Evolutionary conservation across 305 asterid genomes (phyloP), one percentile per base, ranked within the genome.

Genomic region (Fraxinus paxiana): DNA sequence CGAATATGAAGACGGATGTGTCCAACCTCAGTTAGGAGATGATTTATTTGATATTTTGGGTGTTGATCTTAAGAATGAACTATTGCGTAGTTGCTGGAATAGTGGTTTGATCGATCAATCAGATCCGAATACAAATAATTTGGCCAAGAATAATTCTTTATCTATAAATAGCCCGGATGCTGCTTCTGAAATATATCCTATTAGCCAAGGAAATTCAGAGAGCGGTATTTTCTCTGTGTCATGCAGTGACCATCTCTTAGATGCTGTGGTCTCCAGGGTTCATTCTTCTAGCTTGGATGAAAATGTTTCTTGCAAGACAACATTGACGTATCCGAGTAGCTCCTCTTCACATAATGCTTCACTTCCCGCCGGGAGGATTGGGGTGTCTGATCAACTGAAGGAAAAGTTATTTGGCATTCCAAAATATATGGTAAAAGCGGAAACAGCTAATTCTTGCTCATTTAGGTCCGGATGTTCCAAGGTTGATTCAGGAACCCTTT

Each of bases 41-140:
- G 97, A 90, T 85, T 84, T 92, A 84, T 89, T 87, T 81, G 97
- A 92, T 77, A 79, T 91, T 76, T 79, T 91, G 61, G 95, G 94
- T 63, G 88, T 87, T 80, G 92, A 91, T 80, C 90, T 87, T 59
- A 88, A 86, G 76, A 83, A 78, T 76, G 83, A 83, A 54, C 71
- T 90, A 51, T 82, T 88, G 8, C 82, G 83, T 61, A 80, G 86
- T 38, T 80, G 80, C 82, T 86, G 90, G 88, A 86, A 83, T 73
- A 80, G 81, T 82, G 73, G 78, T 24, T 69, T 75, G 77, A 77
- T 76, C 31, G 73, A 85, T 34, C 85, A 74, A 72, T 73, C 85
- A 2, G 83, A 83, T 41, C 51, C 82, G 10, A 78, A 73, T 65
- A 31, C 82, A 41, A 83, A 78, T 73, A 81, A 73, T 43, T 34